A percentile compares a stretch with the other conserved stretches of the same genome.
Evolutionary conservation across 2,329 filamentous ascomycete genomes (phyloP).

Genomic region (Ilyonectria sp.): DNA sequence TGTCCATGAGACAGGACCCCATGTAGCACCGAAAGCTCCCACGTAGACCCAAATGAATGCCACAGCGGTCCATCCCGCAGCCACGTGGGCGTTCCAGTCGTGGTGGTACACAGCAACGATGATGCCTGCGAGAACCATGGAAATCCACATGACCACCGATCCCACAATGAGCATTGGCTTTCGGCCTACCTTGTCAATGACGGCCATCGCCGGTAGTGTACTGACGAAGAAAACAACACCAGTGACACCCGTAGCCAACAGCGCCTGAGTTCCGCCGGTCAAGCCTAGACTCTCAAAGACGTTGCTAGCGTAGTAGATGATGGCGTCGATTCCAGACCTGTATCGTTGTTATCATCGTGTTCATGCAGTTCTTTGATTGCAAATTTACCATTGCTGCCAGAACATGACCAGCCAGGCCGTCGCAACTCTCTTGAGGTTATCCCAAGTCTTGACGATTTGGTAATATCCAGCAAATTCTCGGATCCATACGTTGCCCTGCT

Average conservation of each 20-base stretch:
- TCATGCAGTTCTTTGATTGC: neutral
- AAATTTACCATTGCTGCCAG: slow-evolving; percentile 64
- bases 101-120: slow-evolving; percentile 57
- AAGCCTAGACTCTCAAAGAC: slow-evolving; percentile 77
- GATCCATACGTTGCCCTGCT: slow-evolving; percentile 58
- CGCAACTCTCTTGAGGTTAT: slow-evolving; percentile 74
- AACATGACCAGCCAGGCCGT: slow-evolving; percentile 76
- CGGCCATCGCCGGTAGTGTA: slow-evolving; percentile 52
- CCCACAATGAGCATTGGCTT: slow-evolving; percentile 57
- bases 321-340: slow-evolving; percentile 48
- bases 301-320: slow-evolving; percentile 66
- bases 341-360: slow-evolving; percentile 34
- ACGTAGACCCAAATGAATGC: slow-evolving; percentile 64
- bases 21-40: slow-evolving; percentile 60
- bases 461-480: slow-evolving; percentile 65
- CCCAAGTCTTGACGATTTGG: slow-evolving; percentile 51
- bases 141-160: slow-evolving; percentile 55
- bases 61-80: slow-evolving; percentile 58
- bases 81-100: slow-evolving; percentile 54
- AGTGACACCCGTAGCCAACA: slow-evolving; percentile 80
- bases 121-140: slow-evolving; percentile 58
- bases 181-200: slow-evolving; percentile 59
- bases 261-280: slow-evolving; percentile 69
- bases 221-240: slow-evolving; percentile 76
- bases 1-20: slow-evolving; percentile 64